Evolutionary conservation across 805 yeast genomes (phyloP), one percentile per base, ranked within the genome.

Genomic region (Lipomyces spencermartinsiae): DNA sequence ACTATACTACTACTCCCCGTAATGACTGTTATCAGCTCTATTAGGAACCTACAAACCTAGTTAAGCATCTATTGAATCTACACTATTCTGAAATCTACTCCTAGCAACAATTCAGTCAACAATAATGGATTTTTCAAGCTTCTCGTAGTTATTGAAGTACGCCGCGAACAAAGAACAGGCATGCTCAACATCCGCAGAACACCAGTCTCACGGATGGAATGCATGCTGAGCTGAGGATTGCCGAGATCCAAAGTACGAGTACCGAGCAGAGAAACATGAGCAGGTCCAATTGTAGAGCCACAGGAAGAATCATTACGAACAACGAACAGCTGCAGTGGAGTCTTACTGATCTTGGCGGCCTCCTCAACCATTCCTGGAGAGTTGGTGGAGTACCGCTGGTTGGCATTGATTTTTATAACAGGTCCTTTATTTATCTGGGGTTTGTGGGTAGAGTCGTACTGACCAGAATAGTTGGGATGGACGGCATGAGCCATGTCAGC

Each of bases 401-500:
- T 94, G 9, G 98, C 98, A 76, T 94, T 94, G 76, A 94, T 81
- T 79, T 94, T 94, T 76, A 94, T 87, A 2, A 93, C 98, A 0
- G 98, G 97, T 6, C 99, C 99, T 46, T 83, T 83, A 75, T 97
- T 96, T 68, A 94, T 80, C 62, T 83, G 83, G 1, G 99, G 98
- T 71, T 86, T 86, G 78, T 94, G 97, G 69, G 85, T 81, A 29
- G 86, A 77, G 77, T 95, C 98, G 79, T 95, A 90, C 73, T 86
- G 85, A 63, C 84, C 85, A 4, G 86, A 80, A 78, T 94, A 94
- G 79, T 94, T 94, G 66, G 99, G 99, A 78, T 94, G 97, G 51
- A 94, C 90, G 43, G 97, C 98, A 77, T 94, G 99, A 1, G 98
- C 97, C 87, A 93, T 95, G 78, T 94, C 99, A 0, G 97, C 91